Base-by-base conservation (phyloP, 2,329 filamentous ascomycete species). In the Didymella keratinophila region DNA sequence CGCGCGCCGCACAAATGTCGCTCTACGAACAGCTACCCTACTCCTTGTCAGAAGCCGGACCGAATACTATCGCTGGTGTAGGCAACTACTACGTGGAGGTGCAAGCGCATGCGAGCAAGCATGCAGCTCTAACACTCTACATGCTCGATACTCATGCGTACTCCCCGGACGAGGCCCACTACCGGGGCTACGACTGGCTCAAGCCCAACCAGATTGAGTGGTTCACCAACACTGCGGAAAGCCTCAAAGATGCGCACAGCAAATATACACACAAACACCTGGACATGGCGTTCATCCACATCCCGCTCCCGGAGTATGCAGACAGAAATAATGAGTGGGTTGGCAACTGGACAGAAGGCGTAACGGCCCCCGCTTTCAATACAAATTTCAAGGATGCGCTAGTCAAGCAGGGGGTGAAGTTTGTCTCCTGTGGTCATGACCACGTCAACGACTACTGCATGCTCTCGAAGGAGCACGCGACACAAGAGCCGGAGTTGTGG, bases 371-470 rank as follows among this genome's bases (percentile, higher is more conserved):
- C 0, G 83, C 82, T 0, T 97, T 90, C 77, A 99, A 99, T 76
- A 91, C 92, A 11, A 89, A 92, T n/a, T 98, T 99, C 81, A 90
- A 89, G 62, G 89, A 97, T 72, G 94, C 92, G 2, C 83, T 99
- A 9, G 87, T 96, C 9, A 89, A 96, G 67, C 87, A 96, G 76
- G 91, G 91, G 32, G 84, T 99, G 32, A 84, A 93, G 56, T 89
- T 95, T 80, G 91, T 96, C 62, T 94, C 91, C 69, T 96, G 92
- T 72, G 94, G 94, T 74, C 94, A 98, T 75, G 95, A 99, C 72
- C 95, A 99, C 73, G 94, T 90, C 65, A 99, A 99, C 74, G 95
- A 99, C 72, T 98, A 97, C 76, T 99, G 95, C 76, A 88, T 91
- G 63, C 83, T 97, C 1, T 73, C 76, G 30, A 75, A 74, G 47